Percentiles rank a stretch among this genome's conserved stretches.
These are phyloP conservation scores for Aureobasidium vineae DNA, from an alignment of 2,329 filamentous ascomycete species.

Conservation along the genomic window DNA sequence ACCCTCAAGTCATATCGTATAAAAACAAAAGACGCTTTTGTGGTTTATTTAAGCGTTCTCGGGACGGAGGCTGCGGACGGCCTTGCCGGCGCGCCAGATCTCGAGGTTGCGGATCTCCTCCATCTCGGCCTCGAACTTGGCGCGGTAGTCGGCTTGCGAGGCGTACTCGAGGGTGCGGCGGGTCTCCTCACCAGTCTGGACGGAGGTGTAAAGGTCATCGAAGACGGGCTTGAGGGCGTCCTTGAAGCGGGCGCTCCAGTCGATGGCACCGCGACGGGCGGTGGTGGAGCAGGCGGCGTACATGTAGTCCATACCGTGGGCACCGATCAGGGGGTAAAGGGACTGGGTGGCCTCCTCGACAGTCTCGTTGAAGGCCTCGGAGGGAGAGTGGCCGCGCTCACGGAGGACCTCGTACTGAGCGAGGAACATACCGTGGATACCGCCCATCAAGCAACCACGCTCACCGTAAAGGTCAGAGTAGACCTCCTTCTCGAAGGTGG, in stretches of 20 bases:
- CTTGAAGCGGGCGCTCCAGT: constrained; percentile 98
- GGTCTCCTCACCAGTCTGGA: constrained; percentile 89
- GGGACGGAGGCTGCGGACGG: constrained; percentile 63
- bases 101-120: constrained; percentile 96
- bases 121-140: constrained; percentile 98
- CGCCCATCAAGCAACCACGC: constrained; percentile 99
- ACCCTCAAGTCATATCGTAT: constrained; percentile 20
- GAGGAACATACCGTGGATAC: constrained; percentile 99
- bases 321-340: constrained; percentile 95
- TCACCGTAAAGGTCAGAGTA: constrained; percentile 99
- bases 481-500: constrained; percentile 99
- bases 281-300: constrained; percentile 99
- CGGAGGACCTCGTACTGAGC: constrained; percentile 99
- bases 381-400: constrained; percentile 95
- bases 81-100: constrained; percentile 99
- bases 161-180: constrained; percentile 97
- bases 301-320: constrained; percentile 99
- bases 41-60: constrained; percentile 37
- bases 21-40: constrained; percentile 3
- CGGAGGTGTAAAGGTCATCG: constrained; percentile 92
- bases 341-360: constrained; percentile 99
- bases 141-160: constrained; percentile 89
- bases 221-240: constrained; percentile 98
- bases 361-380: constrained; percentile 99
- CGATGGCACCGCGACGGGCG: constrained; percentile 95